Evolutionary conservation across 768 basidiomycete genomes (phyloP).

Genomic region (Boletales sp.): DNA sequence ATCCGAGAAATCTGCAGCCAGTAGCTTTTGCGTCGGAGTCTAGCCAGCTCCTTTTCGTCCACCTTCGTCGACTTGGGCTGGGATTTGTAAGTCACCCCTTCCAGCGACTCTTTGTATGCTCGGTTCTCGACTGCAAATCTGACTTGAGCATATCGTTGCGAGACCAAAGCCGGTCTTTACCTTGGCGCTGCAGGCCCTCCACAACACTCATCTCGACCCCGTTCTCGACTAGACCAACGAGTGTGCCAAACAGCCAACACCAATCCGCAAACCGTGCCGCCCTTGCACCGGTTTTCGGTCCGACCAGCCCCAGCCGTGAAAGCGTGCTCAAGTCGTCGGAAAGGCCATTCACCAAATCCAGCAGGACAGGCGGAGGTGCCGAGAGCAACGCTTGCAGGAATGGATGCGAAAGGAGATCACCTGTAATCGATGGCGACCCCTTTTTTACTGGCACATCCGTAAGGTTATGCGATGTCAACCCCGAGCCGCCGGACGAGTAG

Average conservation of each 20-base stretch:
- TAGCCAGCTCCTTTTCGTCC: slow-evolving; percentile 66
- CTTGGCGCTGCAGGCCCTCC: slow-evolving; percentile 56
- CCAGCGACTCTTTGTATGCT: slow-evolving; percentile 70
- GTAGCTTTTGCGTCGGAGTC: slow-evolving; percentile 67
- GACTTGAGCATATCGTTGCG: neutral
- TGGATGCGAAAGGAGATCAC: slow-evolving; percentile 43
- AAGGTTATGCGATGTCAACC: slow-evolving; percentile 21
- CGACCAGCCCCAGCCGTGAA: slow-evolving; percentile 65
- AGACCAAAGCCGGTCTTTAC: slow-evolving; percentile 31
- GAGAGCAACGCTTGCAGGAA: slow-evolving; percentile 74
- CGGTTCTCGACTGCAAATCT: slow-evolving; percentile 61
- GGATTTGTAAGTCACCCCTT: slow-evolving; percentile 66
- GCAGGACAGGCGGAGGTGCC: slow-evolving; percentile 76
- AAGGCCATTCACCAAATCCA: slow-evolving; percentile 70
- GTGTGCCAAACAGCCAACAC: slow-evolving; percentile 81
- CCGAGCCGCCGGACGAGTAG: slow-evolving; percentile 41
- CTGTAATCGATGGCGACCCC: slow-evolving; percentile 5
- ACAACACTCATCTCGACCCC: slow-evolving; percentile 75
- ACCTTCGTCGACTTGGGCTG: slow-evolving; percentile 52
- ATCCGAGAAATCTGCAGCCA: slow-evolving; percentile 69
- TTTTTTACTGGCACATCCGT: slow-evolving; percentile 9
- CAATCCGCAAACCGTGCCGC: slow-evolving; percentile 78
- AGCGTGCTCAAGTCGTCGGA: slow-evolving; percentile 82
- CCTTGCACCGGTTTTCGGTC: slow-evolving; percentile 58
- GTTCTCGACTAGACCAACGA: slow-evolving; percentile 82